Evolutionary conservation across 2,329 filamentous ascomycete genomes (phyloP).

Genomic region (Xylariaceae sp.): DNA sequence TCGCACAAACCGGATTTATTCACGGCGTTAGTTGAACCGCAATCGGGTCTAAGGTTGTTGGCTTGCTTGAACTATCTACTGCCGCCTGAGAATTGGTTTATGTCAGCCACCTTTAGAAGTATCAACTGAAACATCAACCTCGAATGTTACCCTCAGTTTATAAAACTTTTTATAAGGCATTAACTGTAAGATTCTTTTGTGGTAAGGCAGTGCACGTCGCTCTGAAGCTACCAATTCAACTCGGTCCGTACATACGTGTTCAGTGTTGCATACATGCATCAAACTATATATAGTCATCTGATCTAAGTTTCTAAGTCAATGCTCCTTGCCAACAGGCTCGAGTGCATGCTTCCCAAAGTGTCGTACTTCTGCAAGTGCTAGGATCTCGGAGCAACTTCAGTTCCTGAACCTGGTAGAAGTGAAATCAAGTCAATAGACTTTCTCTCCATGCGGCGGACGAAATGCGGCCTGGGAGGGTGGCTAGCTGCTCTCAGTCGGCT

Average conservation of each 20-base stretch:
- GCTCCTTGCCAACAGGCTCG: neutral
- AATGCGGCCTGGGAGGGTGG: neutral
- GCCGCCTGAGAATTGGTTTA: neutral
- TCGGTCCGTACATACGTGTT: too few relatives aligned
- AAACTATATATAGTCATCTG: neutral
- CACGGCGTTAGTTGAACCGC: neutral
- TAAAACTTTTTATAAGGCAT: too few relatives aligned
- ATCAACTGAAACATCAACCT: too few relatives aligned
- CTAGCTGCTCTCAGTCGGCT: neutral
- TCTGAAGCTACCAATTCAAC: too few relatives aligned
- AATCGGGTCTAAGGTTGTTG: neutral
- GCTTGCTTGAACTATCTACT: neutral
- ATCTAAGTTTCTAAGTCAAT: neutral
- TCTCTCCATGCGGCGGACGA: neutral
- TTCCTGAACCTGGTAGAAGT: neutral
- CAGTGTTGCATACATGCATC: neutral
- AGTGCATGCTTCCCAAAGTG: neutral
- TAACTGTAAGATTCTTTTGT: too few relatives aligned
- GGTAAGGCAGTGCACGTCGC: too few relatives aligned
- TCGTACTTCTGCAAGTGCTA: neutral
- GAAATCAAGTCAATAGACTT: neutral
- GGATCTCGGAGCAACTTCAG: neutral
- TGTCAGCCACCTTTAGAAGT: too few relatives aligned
- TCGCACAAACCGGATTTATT: neutral
- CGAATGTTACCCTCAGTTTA: too few relatives aligned